A percentile compares a stretch with the other conserved stretches of the same genome.
Conservation (phyloP, 169 alveolate genomes). For the Cyclospora cayetanensis region DNA sequence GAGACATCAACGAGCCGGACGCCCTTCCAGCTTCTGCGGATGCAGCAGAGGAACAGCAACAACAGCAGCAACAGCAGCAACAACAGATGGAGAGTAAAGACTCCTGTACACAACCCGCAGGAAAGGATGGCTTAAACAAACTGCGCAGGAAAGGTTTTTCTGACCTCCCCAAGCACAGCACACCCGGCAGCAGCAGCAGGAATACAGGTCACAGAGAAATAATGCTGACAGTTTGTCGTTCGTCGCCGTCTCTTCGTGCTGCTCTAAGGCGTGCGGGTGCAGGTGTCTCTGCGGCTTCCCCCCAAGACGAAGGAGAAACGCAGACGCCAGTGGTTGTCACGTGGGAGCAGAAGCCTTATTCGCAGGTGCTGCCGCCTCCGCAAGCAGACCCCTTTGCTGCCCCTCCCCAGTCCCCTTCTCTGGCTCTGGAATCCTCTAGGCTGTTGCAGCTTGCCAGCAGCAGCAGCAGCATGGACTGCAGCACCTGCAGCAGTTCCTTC, state of each 20-base stretch:
- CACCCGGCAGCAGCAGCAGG: constrained; percentile 25
- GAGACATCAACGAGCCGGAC: no score
- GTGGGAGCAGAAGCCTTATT: not conserved
- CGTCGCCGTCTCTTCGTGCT: not conserved
- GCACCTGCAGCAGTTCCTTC: not conserved
- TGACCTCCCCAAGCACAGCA: not conserved
- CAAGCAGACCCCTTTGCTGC: not conserved
- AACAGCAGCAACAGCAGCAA: not conserved
- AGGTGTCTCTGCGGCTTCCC: not conserved
- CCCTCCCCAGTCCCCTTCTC: not conserved
- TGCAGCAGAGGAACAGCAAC: not conserved
- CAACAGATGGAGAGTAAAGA: not conserved
- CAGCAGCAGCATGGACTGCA: not conserved
- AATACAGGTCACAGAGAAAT: not conserved
- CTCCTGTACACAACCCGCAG: not conserved
- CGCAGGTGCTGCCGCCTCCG: not conserved
- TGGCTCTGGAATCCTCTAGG: not conserved
- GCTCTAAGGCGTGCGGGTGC: not conserved
- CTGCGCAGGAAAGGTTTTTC: not conserved
- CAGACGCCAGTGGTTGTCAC: not conserved
- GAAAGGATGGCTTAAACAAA: not conserved
- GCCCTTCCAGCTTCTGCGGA: not conserved
- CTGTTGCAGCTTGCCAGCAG: not conserved
- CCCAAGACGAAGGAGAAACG: not conserved
- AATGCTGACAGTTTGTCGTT: not conserved